These are phyloP conservation scores for Fusarium sp. DNA, from an alignment of 2,329 filamentous ascomycete genomes.

Conservation along the genomic window DNA sequence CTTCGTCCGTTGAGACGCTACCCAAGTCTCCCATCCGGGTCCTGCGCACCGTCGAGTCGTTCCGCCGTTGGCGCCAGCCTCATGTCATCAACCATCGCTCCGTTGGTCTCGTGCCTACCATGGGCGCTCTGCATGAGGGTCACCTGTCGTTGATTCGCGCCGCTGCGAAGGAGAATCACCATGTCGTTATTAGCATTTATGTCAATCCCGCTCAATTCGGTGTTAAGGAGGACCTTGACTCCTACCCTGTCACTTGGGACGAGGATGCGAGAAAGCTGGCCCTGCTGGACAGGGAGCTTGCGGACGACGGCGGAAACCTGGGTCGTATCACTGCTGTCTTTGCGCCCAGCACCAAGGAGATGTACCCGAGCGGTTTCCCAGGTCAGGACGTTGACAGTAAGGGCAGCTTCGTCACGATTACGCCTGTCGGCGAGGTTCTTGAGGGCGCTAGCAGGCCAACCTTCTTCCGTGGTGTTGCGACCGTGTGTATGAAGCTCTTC, in stretches of 20 bases:
- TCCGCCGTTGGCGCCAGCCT: slow-evolving; percentile 73
- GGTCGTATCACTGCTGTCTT: slow-evolving; percentile 85
- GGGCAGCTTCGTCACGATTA: slow-evolving; percentile 91
- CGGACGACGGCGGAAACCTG: slow-evolving; percentile 62
- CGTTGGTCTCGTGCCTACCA: slow-evolving; percentile 91
- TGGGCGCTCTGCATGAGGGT: slow-evolving; percentile 95
- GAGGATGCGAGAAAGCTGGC: slow-evolving; percentile 73
- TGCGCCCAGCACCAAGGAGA: slow-evolving; percentile 78
- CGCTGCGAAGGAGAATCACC: slow-evolving; percentile 82
- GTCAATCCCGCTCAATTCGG: slow-evolving; percentile 98
- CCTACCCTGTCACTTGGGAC: slow-evolving; percentile 91
- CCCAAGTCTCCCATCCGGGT: slow-evolving; percentile 69
- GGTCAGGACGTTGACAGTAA: slow-evolving; percentile 75
- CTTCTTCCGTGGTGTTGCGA: slow-evolving; percentile 96
- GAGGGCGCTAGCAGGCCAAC: slow-evolving; percentile 88
- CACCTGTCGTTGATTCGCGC: slow-evolving; percentile 85
- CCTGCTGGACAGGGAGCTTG: slow-evolving; percentile 74
- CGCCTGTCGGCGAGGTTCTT: slow-evolving; percentile 78
- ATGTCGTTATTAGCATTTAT: slow-evolving; percentile 90
- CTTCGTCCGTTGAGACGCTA: slow-evolving; percentile 54
- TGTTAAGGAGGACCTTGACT: slow-evolving; percentile 81
- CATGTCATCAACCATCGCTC: slow-evolving; percentile 72
- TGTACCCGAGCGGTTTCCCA: slow-evolving; percentile 85
- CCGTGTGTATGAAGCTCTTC: slow-evolving; percentile 84
- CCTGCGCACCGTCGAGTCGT: slow-evolving; percentile 75